Base-by-base conservation (phyloP, 2,329 filamentous ascomycete genomes). In the Talaromyces sp. region DNA sequence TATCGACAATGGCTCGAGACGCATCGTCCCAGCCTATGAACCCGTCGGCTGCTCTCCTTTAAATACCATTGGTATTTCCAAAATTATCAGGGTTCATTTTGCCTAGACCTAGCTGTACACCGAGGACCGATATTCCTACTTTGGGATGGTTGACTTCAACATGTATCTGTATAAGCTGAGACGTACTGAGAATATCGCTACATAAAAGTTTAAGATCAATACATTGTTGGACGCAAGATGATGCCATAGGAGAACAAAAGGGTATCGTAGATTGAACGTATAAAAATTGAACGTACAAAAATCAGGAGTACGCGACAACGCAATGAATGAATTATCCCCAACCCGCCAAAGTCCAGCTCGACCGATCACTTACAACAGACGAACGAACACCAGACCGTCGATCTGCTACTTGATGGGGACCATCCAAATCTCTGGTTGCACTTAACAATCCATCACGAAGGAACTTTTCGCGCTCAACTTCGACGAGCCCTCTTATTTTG, bases 391-490 rank as follows among this genome's bases (percentile, higher is more conserved):
- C 61, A 7, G 77, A 78, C 66, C 78, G 75, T 67, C 79, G 75
- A 68, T 80, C 76, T 58, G 75, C 72, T 35, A 72, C 71, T 69
- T 71, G 69, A 17, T 70, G 66, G 61, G 73, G 71, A 13, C 70
- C 64, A 27, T 83, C 80, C 13, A 72, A 64, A 52, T 82, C 80
- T 61, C 78, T 76, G 65, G 72, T 81, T n/a, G 80, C 81, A 2
- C 81, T 79, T 15, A 79, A 75, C 43, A 83, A 70, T 33, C 81
- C 81, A 69, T 82, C 75, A 54, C 81, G 78, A 43, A 89, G 73
- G 69, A 88, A 90, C 50, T 84, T 84, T 58, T 90, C 88, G 31
- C 85, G 80, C 70, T 89, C 87, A 22, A 90, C 83, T 73, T 90
- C 87, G 6, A 88, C 84, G 54, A 86, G 80, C 0, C 87, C 86